These are phyloP conservation scores for Apiospora koreana DNA, from an alignment of 2,329 filamentous ascomycete genomes.

Conservation along the genomic window DNA sequence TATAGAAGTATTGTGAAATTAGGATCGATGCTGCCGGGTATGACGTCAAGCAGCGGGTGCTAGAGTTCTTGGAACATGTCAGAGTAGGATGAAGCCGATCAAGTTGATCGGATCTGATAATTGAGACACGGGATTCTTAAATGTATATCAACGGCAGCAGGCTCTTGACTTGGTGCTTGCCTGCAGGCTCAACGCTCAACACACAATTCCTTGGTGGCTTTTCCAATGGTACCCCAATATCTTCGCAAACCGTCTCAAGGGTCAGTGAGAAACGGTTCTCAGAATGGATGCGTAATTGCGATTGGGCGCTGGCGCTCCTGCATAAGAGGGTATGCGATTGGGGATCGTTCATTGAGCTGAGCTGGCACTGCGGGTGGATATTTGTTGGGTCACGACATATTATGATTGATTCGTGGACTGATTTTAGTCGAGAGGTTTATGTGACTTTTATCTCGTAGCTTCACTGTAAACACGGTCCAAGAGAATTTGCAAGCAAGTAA, in stretches of 20 bases:
- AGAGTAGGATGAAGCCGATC: neutral
- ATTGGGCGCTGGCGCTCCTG: neutral
- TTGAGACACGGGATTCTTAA: neutral
- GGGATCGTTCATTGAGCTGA: conserved; percentile 1
- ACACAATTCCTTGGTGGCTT: neutral
- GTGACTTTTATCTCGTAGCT: neutral
- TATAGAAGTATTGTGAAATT: neutral
- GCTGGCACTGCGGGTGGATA: conserved; percentile 3
- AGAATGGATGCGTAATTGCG: neutral
- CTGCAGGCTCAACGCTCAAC: neutral
- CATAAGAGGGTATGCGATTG: conserved; percentile 1
- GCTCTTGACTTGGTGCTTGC: neutral
- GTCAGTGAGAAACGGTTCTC: neutral
- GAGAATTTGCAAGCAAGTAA: neutral
- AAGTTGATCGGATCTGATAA: neutral
- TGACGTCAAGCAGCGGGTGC: neutral
- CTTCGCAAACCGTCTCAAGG: neutral
- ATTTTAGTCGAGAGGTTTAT: neutral
- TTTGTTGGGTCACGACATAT: neutral
- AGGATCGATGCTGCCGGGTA: neutral
- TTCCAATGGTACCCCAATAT: neutral
- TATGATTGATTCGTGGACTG: neutral
- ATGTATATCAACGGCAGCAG: neutral
- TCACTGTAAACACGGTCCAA: neutral
- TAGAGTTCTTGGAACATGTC: neutral